Conservation (phyloP, 805 yeast genomes). For the Yarrowia divulgata region DNA sequence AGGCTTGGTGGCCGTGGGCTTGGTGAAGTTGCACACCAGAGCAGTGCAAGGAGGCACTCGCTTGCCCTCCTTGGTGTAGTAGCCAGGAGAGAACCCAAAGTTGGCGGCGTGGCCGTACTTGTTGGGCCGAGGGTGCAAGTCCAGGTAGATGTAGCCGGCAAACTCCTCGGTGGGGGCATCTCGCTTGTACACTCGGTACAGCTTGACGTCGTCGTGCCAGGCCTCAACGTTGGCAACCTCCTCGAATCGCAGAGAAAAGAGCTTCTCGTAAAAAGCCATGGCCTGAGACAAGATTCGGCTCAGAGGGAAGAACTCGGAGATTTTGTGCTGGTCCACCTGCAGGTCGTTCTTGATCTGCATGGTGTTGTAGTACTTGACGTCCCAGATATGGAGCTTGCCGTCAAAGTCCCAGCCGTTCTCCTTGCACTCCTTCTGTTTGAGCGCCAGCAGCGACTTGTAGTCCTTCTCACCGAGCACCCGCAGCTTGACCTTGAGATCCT, state of each 20-base stretch:
- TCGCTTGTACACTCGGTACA: constrained; percentile 67
- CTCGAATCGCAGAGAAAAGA: constrained; percentile 72
- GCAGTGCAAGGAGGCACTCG: constrained; percentile 75
- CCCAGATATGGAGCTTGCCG: constrained; percentile 68
- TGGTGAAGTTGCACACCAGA: constrained; percentile 83
- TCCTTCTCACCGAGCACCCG: constrained; percentile 67
- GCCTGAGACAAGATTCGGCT: constrained; percentile 70
- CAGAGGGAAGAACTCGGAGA: constrained; percentile 81
- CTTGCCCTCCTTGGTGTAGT: constrained; percentile 55
- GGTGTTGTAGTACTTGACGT: constrained; percentile 70
- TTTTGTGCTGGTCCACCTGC: constrained; percentile 72
- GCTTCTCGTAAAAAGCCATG: constrained; percentile 72
- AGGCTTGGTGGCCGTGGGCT: constrained; percentile 72
- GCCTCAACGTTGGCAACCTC: constrained; percentile 56
- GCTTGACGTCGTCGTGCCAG: constrained; percentile 84
- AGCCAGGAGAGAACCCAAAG: constrained; percentile 72
- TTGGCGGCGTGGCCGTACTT: constrained; percentile 91
- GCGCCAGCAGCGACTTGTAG: constrained; percentile 54
- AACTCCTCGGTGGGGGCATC: constrained; percentile 64
- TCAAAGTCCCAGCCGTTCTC: constrained; percentile 55
- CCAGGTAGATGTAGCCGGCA: constrained; percentile 80
- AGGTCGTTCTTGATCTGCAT: constrained; percentile 70
- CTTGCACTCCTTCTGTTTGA: constrained; percentile 63
- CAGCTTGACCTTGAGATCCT: constrained; percentile 66
- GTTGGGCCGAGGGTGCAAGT: constrained; percentile 84